Evolutionary conservation across 495 filamentous ascomycete species (phyloP), one percentile per base, ranked within the genome.

Genomic region (Chaetomium tenue): DNA sequence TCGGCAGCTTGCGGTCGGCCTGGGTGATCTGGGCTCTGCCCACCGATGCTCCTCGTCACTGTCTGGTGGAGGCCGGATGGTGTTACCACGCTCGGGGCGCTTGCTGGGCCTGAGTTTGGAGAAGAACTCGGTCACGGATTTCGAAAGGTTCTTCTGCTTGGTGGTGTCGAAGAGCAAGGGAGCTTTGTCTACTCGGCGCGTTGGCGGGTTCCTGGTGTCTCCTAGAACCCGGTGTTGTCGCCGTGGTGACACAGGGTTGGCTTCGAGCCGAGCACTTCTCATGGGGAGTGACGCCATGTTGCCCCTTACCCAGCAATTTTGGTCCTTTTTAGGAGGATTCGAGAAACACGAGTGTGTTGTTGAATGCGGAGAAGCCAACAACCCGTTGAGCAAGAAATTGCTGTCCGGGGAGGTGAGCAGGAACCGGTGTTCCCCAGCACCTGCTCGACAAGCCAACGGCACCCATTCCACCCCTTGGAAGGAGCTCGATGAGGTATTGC

Each of bases 81-180:
- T 81, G 11, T 77, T 68, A 13, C 81, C 80, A 18, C 71, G 73
- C 54, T 83, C 81, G 2, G 76, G 72, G 0, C 77, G 77, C 25
- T 74, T 71, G 63, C 78, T 80, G 0, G 80, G 72, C n/a, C 69
- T 63, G 1, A 74, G 58, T 25, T 58, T 67, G 76, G 54, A 76
- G 52, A 60, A 82, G 71, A 67, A 74, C 66, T 55, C 61, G 63
- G 71, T 61, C 11, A 74, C 44, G 5, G 71, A 71, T 11, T 51
- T 44, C 42, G 71, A 40, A 22, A 73, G 40, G n/a, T 47, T 53
- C 26, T 40, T 64, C 16, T 58, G 54, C 33, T 20, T 60, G 3
- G 18, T 8, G 13, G 33, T n/a, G 7, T 57, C 56, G 16, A 56
- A 28, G 15, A 50, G 4, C 20, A 5, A 20, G 7, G 12, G 20